phyloP scores from a whole-genome alignment of 2,329 filamentous ascomycete species.

The Madurella mycetomatis region DNA sequence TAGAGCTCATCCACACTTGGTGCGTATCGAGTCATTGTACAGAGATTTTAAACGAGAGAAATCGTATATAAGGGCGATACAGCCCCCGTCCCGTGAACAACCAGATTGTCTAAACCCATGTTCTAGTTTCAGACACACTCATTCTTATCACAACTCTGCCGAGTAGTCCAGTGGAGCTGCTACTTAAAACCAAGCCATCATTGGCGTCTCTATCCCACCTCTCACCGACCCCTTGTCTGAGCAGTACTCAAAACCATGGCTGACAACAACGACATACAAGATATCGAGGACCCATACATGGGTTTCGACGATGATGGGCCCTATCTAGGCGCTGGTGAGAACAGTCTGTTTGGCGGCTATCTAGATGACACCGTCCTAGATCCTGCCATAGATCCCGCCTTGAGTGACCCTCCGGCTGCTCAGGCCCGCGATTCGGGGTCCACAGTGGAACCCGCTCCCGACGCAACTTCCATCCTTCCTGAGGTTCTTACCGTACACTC shows the following conservation, averaged over 20 bases:
- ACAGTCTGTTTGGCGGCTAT: too few species aligned
- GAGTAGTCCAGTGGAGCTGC: conserved; percentile 9
- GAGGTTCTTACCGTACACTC: neutral
- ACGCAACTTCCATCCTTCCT: neutral
- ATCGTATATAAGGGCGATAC: conserved; percentile 3
- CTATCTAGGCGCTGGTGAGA: too few species aligned
- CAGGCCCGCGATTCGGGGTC: too few species aligned
- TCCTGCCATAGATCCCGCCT: too few species aligned
- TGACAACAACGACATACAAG: neutral
- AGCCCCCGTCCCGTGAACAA: neutral
- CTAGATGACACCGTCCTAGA: too few species aligned
- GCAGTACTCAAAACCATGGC: neutral
- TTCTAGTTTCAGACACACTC: neutral
- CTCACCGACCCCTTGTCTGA: neutral
- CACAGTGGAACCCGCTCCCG: neutral
- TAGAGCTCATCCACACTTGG: neutral
- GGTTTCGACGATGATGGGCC: too few species aligned
- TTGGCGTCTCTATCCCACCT: too few species aligned
- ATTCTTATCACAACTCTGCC: neutral
- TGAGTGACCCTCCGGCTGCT: too few species aligned
- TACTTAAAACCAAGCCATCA: neutral
- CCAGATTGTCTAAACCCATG: neutral
- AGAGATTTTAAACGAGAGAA: neutral
- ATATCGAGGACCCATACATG: too few species aligned
- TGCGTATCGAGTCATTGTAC: conserved; percentile 5